These are phyloP conservation scores for Hypholoma sublateritium DNA, from an alignment of 768 basidiomycete species.

Conservation along the genomic window DNA sequence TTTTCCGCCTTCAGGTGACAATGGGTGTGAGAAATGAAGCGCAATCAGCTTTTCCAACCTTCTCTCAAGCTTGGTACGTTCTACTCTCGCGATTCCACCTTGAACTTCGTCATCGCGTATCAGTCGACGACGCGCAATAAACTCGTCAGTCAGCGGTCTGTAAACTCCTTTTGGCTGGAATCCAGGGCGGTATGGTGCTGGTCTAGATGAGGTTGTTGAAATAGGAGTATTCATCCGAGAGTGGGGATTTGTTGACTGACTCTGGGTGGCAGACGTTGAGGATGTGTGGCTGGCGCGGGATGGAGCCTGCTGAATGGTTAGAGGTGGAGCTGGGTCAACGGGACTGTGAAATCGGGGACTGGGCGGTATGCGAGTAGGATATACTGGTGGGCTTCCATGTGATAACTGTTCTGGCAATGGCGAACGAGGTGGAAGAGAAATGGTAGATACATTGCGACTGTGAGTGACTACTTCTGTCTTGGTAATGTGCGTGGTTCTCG, in stretches of 20 bases:
- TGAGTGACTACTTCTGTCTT: slow-evolving; percentile 17
- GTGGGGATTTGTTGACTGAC: not conserved
- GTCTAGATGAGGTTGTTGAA: slow-evolving; percentile 11
- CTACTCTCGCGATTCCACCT: slow-evolving; percentile 53
- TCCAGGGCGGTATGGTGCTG: slow-evolving; percentile 80
- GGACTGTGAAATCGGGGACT: not conserved
- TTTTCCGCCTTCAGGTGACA: slow-evolving; percentile 13
- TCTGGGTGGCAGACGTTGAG: not conserved
- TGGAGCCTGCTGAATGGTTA: not conserved
- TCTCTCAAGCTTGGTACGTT: slow-evolving; percentile 81
- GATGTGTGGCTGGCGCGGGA: not conserved
- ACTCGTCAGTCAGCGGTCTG: slow-evolving; percentile 81
- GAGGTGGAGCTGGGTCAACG: not conserved
- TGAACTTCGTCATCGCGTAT: slow-evolving; percentile 39
- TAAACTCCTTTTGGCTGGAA: slow-evolving; percentile 93
- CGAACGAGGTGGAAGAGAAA: slow-evolving; percentile 20
- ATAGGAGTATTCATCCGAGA: slow-evolving; percentile 12
- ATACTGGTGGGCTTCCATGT: not conserved
- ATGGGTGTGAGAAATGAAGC: slow-evolving; percentile 58
- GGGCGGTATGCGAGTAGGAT: not conserved
- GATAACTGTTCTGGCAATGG: not conserved
- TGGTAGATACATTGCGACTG: slow-evolving; percentile 23
- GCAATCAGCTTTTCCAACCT: slow-evolving; percentile 85
- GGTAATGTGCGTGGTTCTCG: slow-evolving; percentile 8
- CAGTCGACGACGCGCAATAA: slow-evolving; percentile 45